Evolutionary conservation across 2,329 filamentous ascomycete genomes (phyloP), one percentile per base, ranked within the genome.

Genomic region (Cercospora berteroae): DNA sequence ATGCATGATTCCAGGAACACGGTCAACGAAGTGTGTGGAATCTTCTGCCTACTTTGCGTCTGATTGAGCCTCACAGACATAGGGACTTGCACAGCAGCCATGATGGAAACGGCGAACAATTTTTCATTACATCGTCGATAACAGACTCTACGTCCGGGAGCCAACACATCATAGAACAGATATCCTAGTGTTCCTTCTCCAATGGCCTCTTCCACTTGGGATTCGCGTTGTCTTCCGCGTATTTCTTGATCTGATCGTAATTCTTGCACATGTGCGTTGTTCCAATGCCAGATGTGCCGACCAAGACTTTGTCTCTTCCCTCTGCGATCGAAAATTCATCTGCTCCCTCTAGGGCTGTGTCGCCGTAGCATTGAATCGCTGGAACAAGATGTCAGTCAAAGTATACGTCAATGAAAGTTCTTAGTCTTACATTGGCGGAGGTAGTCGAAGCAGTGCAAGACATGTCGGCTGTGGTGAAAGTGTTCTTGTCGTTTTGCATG

Each of bases 361-460:
- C 66, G 7, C 63, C 48, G 33, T 55, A 65, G 57, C 66, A 68
- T 50, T 62, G 52, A 12, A 65, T 62, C 6, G 57, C 25, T 39
- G 20, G 2, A 8, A n/a, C 2, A 4, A 2, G 10, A 10, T 27
- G 12, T n/a, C n/a, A n/a, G n/a, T n/a, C n/a, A n/a, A n/a, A n/a
- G n/a, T n/a, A n/a, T n/a, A n/a, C n/a, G n/a, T n/a, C n/a, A n/a
- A n/a, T n/a, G n/a, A n/a, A n/a, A n/a, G n/a, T n/a, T n/a, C n/a
- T n/a, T n/a, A 0, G 44, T 25, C 44, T 12, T 50, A 50, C 44
- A 50, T 50, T 62, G 62, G 2, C 62, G 63, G 3, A 68, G 63
- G 20, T 68, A 68, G 55, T 68, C 66, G 52, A 68, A 68, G 25
- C 66, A 68, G 23, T 68, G 66, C 33, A 66, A 31, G 12, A 66